Evolutionary conservation across 106 monocot genomes (phyloP).

Genomic region (Xerophyta viscosa): DNA sequence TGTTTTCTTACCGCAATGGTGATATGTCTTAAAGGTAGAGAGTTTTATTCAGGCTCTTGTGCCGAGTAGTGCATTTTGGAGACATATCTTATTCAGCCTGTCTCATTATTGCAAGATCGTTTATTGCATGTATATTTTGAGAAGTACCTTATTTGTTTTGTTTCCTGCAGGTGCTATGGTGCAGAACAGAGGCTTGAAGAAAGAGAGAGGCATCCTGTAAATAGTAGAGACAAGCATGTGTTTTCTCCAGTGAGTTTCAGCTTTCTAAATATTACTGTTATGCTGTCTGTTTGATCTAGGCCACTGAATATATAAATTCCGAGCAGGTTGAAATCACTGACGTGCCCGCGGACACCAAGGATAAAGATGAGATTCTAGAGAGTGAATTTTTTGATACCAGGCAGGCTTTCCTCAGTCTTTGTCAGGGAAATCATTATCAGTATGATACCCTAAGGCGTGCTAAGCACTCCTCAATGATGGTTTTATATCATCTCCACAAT

Average conservation of each 20-base stretch:
- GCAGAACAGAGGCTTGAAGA: conserved; percentile 73
- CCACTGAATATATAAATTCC: not conserved
- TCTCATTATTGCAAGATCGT: too few species aligned
- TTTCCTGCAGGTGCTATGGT: conserved; percentile 59
- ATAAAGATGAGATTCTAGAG: conserved; percentile 88
- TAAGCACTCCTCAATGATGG: conserved; percentile 99
- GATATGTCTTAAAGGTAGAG: too few species aligned
- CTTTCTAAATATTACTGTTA: too few species aligned
- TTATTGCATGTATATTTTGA: not conserved
- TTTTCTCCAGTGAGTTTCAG: conserved; percentile 56
- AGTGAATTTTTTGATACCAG: conserved; percentile 96
- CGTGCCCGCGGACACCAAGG: conserved; percentile 70
- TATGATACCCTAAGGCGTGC: conserved; percentile 94
- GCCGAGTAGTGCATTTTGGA: too few species aligned
- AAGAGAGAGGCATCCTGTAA: conserved; percentile 71
- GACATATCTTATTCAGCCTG: too few species aligned
- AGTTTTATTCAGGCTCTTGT: too few species aligned
- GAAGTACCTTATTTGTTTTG: too few species aligned
- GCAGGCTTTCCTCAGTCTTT: conserved; percentile 92
- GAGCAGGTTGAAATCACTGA: conserved; percentile 71
- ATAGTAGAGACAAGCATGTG: conserved; percentile 65
- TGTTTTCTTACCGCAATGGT: too few species aligned
- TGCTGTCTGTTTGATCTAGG: too few species aligned
- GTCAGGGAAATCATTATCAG: conserved; percentile 98
- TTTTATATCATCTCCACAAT: conserved; percentile 94